Evolutionary conservation across 495 filamentous ascomycete species (phyloP), one percentile per base, ranked within the genome.

Genomic region (Clohesyomyces aquaticus): DNA sequence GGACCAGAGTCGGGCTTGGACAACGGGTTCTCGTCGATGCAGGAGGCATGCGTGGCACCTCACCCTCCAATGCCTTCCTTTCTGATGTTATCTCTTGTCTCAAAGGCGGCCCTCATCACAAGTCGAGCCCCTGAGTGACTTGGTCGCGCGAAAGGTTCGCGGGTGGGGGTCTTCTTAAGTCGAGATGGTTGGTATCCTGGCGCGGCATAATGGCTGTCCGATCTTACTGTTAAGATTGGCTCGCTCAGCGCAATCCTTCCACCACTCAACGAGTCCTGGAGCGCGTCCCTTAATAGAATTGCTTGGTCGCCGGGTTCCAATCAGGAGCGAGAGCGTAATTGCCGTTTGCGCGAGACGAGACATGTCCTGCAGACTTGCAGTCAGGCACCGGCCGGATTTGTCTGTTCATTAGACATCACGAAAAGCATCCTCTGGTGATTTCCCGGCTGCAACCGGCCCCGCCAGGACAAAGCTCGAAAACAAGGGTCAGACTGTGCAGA

Each of bases 221-320:
- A 52, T 59, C 67, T 70, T 62, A 70, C 63, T 43, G 2, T 66
- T 66, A 66, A 70, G 67, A 70, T 70, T 62, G 59, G 59, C 27
- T 27, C 61, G 48, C 26, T 42, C 27, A 55, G 45, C 52, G 32
- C 46, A 51, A 12, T 28, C 32, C 60, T 22, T 26, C 60, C 42
- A 50, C 55, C 26, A 27, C 49, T 45, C 46, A 27, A 58, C 52
- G 46, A 53, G 4, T 43, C 53, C 58, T 62, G 38, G 59, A n/a
- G n/a, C 63, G 41, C 57, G n/a, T 63, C 67, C 62, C 57, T 62
- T 59, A 66, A 59, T 66, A 59, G 58, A 53, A 66, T 41, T 42
- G 49, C 12, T 62, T 52, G 42, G 6, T 56, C 49, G 53, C 19
- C 28, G 18, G 52, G 42, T 60, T 47, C 67, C 67, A 70, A 70